Percentiles rank a stretch among this genome's conserved stretches.
Evolutionary conservation across 768 basidiomycete genomes (phyloP).

Genomic region (Chiua virens): DNA sequence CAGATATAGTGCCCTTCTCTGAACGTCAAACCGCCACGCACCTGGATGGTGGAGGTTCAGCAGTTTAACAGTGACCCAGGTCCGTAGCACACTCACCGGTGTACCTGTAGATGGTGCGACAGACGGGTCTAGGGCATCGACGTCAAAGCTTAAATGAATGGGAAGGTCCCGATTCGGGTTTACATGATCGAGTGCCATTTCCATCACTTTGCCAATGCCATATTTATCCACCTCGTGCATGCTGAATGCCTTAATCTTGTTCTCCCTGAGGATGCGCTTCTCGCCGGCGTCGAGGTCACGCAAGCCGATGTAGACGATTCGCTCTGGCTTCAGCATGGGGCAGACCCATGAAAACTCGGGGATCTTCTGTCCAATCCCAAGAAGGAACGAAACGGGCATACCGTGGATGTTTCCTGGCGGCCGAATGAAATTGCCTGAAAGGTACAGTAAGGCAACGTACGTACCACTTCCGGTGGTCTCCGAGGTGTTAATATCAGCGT

Average conservation of each 20-base stretch:
- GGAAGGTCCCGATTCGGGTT: conserved; percentile 82
- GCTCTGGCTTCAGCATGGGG: conserved; percentile 64
- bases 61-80: neutral
- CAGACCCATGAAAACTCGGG: conserved; percentile 59
- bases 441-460: conserved; percentile 9
- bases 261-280: conserved; percentile 78
- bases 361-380: conserved; percentile 45
- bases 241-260: conserved; percentile 81
- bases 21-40: conserved; percentile 94
- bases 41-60: conserved; percentile 38
- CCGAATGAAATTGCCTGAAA: neutral
- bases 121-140: conserved; percentile 89
- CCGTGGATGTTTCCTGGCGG: conserved; percentile 89
- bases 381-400: conserved; percentile 94
- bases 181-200: conserved; percentile 94
- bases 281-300: conserved; percentile 91
- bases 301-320: conserved; percentile 95
- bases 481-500: conserved; percentile 93
- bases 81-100: conserved; percentile 48
- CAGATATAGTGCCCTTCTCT: conserved; percentile 98
- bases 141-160: conserved; percentile 96
- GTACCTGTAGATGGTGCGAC: conserved; percentile 97
- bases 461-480: conserved; percentile 75
- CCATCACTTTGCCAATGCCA: conserved; percentile 92
- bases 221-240: conserved; percentile 91